Base-by-base conservation (phyloP, 1,139 yeast genomes). In the Torulaspora pretoriensis region DNA sequence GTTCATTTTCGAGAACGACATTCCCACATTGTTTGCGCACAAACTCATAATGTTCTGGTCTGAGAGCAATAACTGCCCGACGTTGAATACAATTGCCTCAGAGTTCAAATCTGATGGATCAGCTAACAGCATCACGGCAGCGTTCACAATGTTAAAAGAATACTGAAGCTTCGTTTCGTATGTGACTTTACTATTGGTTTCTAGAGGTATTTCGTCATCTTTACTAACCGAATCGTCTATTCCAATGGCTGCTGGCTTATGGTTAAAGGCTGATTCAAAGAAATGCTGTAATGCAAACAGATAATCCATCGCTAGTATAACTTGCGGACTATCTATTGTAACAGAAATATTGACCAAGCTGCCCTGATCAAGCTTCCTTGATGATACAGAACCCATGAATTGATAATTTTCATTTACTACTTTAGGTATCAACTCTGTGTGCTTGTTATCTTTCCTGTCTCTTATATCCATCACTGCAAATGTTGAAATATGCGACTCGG, bases 31-130 rank as follows among this genome's bases (percentile, higher is more conserved):
- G 53, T 82, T 78, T 0, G 87, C 83, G 13, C 90, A 80, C 7
- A 89, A 64, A 1, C 90, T 77, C 1, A 57, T 46, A 2, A 79
- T 73, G 48, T 80, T 78, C 56, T 85, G 89, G 50, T 85, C 81
- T 0, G 92, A 77, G 3, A 88, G 59, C 38, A 85, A 68, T 7
- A 90, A 67, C 57, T 90, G 96, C 47, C 84, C 95, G 13, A 89
- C 81, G 55, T 87, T 86, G 66, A 92, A 84, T 1, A 92, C 96
- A 48, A 92, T 75, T 0, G 98, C 98, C 56, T 90, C 95, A 0
- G 96, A 80, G 51, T 81, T 76, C 2, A 65, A 60, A 9, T 73
- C 70, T 1, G 83, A 73, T 1, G 96, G 87, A 61, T 90, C 88
- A 0, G 96, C 96, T 40, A 94, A 68, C 30, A 94, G 65, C 29